These are phyloP conservation scores for Penicillium sp. DNA, from an alignment of 2,329 filamentous ascomycete genomes.

Conservation along the genomic window DNA sequence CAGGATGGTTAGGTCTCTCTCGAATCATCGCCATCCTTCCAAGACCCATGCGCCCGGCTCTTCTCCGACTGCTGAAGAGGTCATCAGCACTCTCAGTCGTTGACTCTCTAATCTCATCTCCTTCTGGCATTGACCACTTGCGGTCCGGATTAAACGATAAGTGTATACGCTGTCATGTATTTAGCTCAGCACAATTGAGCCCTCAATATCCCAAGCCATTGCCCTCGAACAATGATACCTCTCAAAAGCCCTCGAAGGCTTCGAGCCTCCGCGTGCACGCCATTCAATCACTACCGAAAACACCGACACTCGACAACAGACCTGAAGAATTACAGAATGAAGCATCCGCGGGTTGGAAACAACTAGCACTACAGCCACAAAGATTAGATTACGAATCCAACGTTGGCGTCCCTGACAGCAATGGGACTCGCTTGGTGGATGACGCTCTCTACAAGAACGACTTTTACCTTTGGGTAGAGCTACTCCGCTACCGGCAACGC, in stretches of 20 bases:
- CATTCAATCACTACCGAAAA: slow-evolving; percentile 9
- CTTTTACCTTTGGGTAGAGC: slow-evolving; percentile 50
- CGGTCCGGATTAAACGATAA: slow-evolving; percentile 24
- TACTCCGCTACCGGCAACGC: slow-evolving; percentile 50
- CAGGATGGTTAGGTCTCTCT: slow-evolving; percentile 35
- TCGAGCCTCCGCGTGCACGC: slow-evolving; percentile 15
- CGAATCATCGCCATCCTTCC: slow-evolving; percentile 23
- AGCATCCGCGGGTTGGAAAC: slow-evolving; percentile 16
- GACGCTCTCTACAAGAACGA: slow-evolving; percentile 36
- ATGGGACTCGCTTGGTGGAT: slow-evolving; percentile 47
- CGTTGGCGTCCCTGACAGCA: slow-evolving; percentile 39
- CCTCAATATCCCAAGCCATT: slow-evolving; percentile 14
- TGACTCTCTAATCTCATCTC: slow-evolving; percentile 36
- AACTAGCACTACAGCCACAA: slow-evolving; percentile 36
- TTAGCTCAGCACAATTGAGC: slow-evolving; percentile 20
- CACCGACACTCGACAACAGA: neutral
- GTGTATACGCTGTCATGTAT: slow-evolving; percentile 37
- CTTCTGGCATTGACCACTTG: slow-evolving; percentile 41
- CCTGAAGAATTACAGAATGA: neutral
- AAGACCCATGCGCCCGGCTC: slow-evolving; percentile 48
- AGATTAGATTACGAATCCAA: slow-evolving; percentile 50
- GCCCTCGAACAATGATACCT: slow-evolving; percentile 6
- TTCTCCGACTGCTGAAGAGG: slow-evolving; percentile 49
- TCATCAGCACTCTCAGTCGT: slow-evolving; percentile 47
- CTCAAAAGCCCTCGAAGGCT: slow-evolving; percentile 10